phyloP scores from a whole-genome alignment of 495 filamentous ascomycete species.

The Aspergillus sparsus region DNA sequence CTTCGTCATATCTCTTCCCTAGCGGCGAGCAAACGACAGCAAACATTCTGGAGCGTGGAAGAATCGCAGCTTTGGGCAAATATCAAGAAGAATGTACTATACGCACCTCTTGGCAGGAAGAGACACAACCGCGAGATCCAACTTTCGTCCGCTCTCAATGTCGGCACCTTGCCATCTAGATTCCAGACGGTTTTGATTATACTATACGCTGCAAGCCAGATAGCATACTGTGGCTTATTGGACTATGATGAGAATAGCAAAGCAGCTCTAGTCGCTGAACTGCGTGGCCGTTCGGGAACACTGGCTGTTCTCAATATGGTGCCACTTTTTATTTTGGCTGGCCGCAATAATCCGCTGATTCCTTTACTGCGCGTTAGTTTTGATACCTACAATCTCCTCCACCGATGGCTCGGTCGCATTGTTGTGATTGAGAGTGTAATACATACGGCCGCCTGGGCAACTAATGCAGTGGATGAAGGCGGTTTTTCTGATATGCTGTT shows the following conservation, averaged over 20 bases:
- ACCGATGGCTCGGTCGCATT: conserved; percentile 93
- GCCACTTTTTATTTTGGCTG: conserved; percentile 83
- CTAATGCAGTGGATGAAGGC: conserved; percentile 49
- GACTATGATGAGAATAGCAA: conserved; percentile 59
- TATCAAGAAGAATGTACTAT: conserved; percentile 79
- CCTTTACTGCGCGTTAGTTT: conserved; percentile 80
- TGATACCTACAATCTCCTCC: conserved; percentile 93
- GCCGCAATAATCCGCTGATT: conserved; percentile 93
- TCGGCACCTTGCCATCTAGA: conserved; percentile 85
- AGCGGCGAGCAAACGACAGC: conserved; percentile 47
- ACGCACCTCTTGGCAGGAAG: conserved; percentile 77
- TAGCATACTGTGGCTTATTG: conserved; percentile 75
- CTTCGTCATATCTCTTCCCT: conserved; percentile 73
- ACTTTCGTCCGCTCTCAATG: conserved; percentile 79
- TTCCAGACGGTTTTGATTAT: conserved; percentile 77
- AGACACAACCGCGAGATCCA: conserved; percentile 88
- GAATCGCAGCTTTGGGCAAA: conserved; percentile 64
- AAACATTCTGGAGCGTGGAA: conserved; percentile 66
- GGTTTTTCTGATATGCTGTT: conserved; percentile 55
- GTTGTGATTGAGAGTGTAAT: conserved; percentile 73
- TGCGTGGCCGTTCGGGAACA: conserved; percentile 83
- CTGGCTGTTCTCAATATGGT: conserved; percentile 87
- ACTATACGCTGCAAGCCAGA: conserved; percentile 71
- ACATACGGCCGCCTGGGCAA: conserved; percentile 71
- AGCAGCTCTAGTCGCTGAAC: conserved; percentile 57